Evolutionary conservation across 2,329 filamentous ascomycete genomes (phyloP), one percentile per base, ranked within the genome.

Genomic region (Lecanicillium sp.): DNA sequence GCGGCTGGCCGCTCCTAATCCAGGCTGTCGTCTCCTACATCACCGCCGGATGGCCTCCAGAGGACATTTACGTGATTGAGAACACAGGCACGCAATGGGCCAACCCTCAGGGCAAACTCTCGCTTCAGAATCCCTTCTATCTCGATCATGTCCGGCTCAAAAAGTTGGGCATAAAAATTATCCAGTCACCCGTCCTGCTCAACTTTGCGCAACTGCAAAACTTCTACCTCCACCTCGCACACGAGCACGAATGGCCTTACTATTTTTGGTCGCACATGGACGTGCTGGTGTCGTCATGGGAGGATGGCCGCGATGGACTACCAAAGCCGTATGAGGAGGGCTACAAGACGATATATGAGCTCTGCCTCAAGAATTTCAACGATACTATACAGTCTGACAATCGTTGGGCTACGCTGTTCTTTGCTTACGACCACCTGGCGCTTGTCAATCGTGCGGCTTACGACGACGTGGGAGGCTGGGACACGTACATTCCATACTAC

Each of bases 261-360:
- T 77, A 73, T 51, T 77, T 72, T 50, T 77, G 71, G 69, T 65
- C 60, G n/a, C 73, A 76, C 50, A 72, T 73, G 65, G 73, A 77
- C 46, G 64, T 75, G 2, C 52, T 66, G 3, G 63, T 61, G 1
- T 46, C 66, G 3, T 62, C 62, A 4, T 60, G 59, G 35, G 68
- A 72, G 40, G 54, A 56, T 27, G 64, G 63, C 2, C 42, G 53
- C 30, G 55, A 61, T 4, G 54, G 51, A 5, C 44, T 58, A 11
- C 50, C 55, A 1, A 41, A 42, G 2, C 56, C 59, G n/a, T 52
- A 55, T 28, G 48, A 62, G 13, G 46, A 51, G 4, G 63, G 56
- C 1, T 68, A 67, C 50, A 62, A 60, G 46, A 59, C 59, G 4
- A 45, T 68, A 3, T 69, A 69, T 49, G 57, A 60, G 36, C 55